Percentiles rank a stretch among this genome's conserved stretches.
These are phyloP conservation scores for Hygrocybe coccinea DNA, from an alignment of 768 basidiomycete genomes.

Conservation along the genomic window DNA sequence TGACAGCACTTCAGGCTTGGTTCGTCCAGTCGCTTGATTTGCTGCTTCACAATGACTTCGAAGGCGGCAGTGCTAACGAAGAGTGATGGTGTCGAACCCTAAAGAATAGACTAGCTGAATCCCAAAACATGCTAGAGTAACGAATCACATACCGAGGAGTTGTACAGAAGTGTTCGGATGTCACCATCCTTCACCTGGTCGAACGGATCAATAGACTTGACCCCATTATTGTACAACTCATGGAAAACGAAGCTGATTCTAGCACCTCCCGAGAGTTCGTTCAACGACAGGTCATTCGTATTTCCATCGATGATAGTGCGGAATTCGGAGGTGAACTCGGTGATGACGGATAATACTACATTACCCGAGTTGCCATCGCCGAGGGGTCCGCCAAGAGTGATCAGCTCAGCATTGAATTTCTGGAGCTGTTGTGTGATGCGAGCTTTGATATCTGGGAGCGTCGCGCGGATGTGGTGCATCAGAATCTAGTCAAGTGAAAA, in stretches of 20 bases:
- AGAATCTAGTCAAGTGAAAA: constrained; percentile 59
- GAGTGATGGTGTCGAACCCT: constrained; percentile 94
- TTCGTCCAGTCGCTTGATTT: constrained; percentile 95
- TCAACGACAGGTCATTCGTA: constrained; percentile 90
- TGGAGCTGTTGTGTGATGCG: constrained; percentile 87
- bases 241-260: constrained; percentile 99
- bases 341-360: constrained; percentile 94
- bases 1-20: constrained; percentile 91
- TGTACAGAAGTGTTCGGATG: constrained; percentile 92
- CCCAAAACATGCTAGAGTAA: background rate
- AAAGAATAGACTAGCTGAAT: background rate
- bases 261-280: constrained; percentile 97
- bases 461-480: constrained; percentile 97
- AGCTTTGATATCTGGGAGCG: constrained; percentile 97
- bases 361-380: constrained; percentile 85
- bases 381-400: constrained; percentile 77
- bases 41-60: constrained; percentile 98
- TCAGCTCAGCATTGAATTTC: constrained; percentile 83
- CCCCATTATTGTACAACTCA: constrained; percentile 94
- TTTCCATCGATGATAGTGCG: constrained; percentile 95
- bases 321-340: constrained; percentile 97
- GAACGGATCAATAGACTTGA: constrained; percentile 95
- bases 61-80: constrained; percentile 98
- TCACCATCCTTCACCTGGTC: constrained; percentile 99
- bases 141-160: constrained; percentile 70